Conservation (phyloP, 1,284 basidiomycete species). For the Termitomyces sp. region DNA sequence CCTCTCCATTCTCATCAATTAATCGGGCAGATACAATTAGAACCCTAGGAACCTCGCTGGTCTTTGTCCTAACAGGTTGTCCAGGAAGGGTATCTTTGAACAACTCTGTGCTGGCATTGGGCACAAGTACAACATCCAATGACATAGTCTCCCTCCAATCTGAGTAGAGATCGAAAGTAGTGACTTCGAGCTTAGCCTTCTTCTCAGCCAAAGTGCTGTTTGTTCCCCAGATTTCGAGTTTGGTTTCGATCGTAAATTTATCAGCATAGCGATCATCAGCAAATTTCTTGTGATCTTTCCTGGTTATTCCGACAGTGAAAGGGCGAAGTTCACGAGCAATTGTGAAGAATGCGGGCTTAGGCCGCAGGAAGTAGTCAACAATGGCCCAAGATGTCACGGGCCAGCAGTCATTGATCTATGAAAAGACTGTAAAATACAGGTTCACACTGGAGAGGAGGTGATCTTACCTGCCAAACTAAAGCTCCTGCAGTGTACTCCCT, state of each 20-base stretch:
- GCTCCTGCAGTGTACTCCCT: constrained; percentile 72
- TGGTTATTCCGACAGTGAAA: constrained; percentile 76
- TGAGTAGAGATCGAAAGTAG: constrained; percentile 63
- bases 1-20: constrained; percentile 47
- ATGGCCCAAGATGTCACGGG: constrained; percentile 79
- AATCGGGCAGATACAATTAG: constrained; percentile 78
- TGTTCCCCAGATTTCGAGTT: constrained; percentile 79
- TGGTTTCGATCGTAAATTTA: constrained; percentile 59
- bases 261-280: constrained; percentile 57
- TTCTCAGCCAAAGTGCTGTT: constrained; percentile 66
- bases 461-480: constrained; percentile 71
- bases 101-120: constrained; percentile 83
- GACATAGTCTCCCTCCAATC: constrained; percentile 51
- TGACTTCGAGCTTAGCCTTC: constrained; percentile 58
- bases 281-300: constrained; percentile 63
- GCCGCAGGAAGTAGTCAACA: constrained; percentile 71
- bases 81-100: constrained; percentile 66
- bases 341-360: constrained; percentile 71
- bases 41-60: constrained; percentile 58
- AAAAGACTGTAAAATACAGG: not conserved
- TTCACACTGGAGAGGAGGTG: not conserved
- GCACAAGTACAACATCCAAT: constrained; percentile 49
- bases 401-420: constrained; percentile 77
- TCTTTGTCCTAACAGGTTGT: constrained; percentile 60
- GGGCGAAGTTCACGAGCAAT: constrained; percentile 67